Evolutionary conservation across 2,329 filamentous ascomycete species (phyloP), one percentile per base, ranked within the genome.

Genomic region (Colletotrichum chlorophyti): DNA sequence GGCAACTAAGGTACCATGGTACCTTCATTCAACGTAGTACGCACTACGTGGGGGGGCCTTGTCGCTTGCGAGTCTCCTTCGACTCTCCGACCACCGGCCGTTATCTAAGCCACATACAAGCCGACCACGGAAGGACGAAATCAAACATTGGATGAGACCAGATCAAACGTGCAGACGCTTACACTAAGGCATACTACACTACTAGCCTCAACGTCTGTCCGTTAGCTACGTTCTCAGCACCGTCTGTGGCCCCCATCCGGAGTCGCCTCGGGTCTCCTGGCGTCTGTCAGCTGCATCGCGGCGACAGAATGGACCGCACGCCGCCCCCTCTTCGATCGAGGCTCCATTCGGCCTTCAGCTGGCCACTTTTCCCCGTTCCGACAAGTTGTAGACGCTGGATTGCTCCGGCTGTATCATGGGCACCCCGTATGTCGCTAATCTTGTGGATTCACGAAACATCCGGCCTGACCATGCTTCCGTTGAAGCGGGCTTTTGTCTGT

Each of bases 41-140:
- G 24, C 15, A 40, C 40, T 10, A 46, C 48, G 35, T 58, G 54
- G 54, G 37, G 55, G n/a, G n/a, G n/a, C n/a, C n/a, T n/a, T n/a
- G n/a, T 35, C 35, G 55, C 50, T 52, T 58, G 50, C 41, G 29
- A n/a, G n/a, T 35, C 50, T 38, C 46, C 53, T 47, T 41, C 32
- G 34, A 46, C 34, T 29, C 34, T 24, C 41, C 29, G 54, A 42
- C 54, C 35, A 24, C 51, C 42, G 50, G 42, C 54, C 49, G 26
- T 40, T 32, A 37, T 29, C 31, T 29, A 55, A 42, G 46, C 37
- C 37, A 42, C 34, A 43, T 37, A 51, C 34, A 45, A 45, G 21
- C 38, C 29, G 35, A 31, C 6, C 35, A 24, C 21, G 23, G 27
- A 21, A 24, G 27, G 19, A 31, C 9, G 17, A 27, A 35, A 34